phyloP scores from a whole-genome alignment of 768 basidiomycete genomes.

The Pholiota conissans region DNA sequence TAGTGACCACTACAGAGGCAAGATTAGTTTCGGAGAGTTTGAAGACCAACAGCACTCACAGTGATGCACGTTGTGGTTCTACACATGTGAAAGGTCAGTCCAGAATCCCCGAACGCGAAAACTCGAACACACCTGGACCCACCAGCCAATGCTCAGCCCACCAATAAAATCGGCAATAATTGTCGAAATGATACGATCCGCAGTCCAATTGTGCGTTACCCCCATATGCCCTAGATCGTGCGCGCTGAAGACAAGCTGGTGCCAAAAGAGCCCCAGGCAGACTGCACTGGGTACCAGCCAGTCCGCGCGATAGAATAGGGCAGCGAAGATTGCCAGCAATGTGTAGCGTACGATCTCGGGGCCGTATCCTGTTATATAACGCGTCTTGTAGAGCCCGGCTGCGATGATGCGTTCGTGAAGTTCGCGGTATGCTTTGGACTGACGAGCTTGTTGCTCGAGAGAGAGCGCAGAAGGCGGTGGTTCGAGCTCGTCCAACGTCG shows the following conservation, averaged over 20 bases:
- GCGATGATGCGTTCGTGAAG: conserved; percentile 74
- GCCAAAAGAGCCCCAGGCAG: conserved; percentile 89
- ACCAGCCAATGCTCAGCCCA: conserved; percentile 96
- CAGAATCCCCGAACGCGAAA: background rate
- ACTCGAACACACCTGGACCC: conserved; percentile 81
- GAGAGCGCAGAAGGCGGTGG: conserved; percentile 57
- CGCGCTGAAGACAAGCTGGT: conserved; percentile 88
- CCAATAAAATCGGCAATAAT: conserved; percentile 85
- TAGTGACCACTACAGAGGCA: conserved; percentile 76
- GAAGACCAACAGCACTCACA: conserved; percentile 49
- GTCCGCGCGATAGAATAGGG: conserved; percentile 55
- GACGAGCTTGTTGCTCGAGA: conserved; percentile 56
- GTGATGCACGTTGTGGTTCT: conserved; percentile 97
- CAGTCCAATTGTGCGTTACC: conserved; percentile 83
- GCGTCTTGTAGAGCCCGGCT: conserved; percentile 85
- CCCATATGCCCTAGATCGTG: conserved; percentile 97
- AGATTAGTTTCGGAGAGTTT: conserved; percentile 9
- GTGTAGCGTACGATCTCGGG: conserved; percentile 83
- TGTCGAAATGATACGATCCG: conserved; percentile 79
- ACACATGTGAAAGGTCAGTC: conserved; percentile 6
- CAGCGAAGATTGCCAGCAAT: conserved; percentile 58
- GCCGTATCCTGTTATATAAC: conserved; percentile 85
- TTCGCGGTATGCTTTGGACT: conserved; percentile 76
- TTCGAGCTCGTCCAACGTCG: conserved; percentile 47
- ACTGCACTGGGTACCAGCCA: conserved; percentile 78